A percentile compares a stretch with the other conserved stretches of the same genome.
Evolutionary conservation across 2,329 filamentous ascomycete species (phyloP).

Genomic region (Colletotrichum filicis): DNA sequence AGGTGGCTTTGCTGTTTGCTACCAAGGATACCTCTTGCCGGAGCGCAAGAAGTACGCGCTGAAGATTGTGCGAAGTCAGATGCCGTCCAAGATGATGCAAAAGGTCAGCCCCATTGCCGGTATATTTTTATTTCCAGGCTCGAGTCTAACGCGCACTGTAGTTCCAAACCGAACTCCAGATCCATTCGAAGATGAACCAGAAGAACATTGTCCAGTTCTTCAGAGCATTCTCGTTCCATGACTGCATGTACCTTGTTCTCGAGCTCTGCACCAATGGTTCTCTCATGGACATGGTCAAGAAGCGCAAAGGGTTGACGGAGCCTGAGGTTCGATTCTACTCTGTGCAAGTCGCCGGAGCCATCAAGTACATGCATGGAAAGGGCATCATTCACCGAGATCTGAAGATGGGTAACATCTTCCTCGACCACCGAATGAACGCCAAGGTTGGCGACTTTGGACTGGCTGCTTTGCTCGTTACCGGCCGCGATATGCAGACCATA

Average conservation of each 20-base stretch:
- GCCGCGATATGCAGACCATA: slow-evolving; percentile 86
- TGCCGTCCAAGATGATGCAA: slow-evolving; percentile 85
- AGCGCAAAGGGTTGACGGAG: slow-evolving; percentile 88
- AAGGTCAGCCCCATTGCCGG: slow-evolving; percentile 66
- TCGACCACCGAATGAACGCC: slow-evolving; percentile 95
- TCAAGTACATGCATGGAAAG: slow-evolving; percentile 97
- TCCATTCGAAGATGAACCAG: slow-evolving; percentile 97
- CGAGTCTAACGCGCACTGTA: slow-evolving; percentile 41
- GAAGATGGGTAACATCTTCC: slow-evolving; percentile 98
- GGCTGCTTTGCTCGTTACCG: slow-evolving; percentile 89
- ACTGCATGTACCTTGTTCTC: slow-evolving; percentile 91
- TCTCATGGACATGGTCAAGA: slow-evolving; percentile 97
- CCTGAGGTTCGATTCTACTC: slow-evolving; percentile 95
- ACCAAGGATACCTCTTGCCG: slow-evolving; percentile 75
- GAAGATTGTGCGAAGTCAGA: slow-evolving; percentile 86
- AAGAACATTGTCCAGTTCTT: slow-evolving; percentile 96
- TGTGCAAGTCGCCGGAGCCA: slow-evolving; percentile 93
- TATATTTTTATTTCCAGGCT: background rate
- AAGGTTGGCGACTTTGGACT: slow-evolving; percentile 98
- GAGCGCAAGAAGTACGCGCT: slow-evolving; percentile 77
- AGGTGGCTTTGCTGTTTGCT: slow-evolving; percentile 86
- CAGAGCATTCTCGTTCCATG: slow-evolving; percentile 89
- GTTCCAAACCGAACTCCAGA: slow-evolving; percentile 89
- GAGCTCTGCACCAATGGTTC: slow-evolving; percentile 96
- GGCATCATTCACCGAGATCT: slow-evolving; percentile 97